Conservation (phyloP, 371 early-diverging fungal species). For the Phascolomyces articulosus region DNA sequence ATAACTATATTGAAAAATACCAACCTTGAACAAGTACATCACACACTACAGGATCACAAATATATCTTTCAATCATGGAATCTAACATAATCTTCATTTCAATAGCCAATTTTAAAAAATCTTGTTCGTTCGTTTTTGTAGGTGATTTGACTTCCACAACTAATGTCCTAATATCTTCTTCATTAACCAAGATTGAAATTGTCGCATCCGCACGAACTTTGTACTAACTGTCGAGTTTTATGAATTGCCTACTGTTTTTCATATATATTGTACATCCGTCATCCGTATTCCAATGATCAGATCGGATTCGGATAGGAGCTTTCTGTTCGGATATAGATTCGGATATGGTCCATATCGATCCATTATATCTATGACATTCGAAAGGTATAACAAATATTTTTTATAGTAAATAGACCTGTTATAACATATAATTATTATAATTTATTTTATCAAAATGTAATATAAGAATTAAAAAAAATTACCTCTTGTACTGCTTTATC, state of each 20-base stretch:
- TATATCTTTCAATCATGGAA: not conserved
- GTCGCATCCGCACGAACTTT: not conserved
- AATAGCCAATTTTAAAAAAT: conserved; percentile 1
- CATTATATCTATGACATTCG: too few species aligned
- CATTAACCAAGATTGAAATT: not conserved
- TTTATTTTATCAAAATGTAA: too few species aligned
- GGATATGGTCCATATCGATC: too few species aligned
- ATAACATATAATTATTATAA: too few species aligned
- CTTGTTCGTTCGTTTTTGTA: not conserved
- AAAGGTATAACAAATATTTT: too few species aligned
- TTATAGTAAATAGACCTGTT: too few species aligned
- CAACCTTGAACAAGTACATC: not conserved
- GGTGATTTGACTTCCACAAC: not conserved
- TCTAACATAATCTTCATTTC: not conserved
- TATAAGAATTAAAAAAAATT: too few species aligned
- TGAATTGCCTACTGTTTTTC: conserved; percentile 6
- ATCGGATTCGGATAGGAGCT: not conserved
- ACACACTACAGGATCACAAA: not conserved
- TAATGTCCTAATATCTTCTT: not conserved
- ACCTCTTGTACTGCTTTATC: too few species aligned
- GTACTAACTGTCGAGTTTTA: not conserved
- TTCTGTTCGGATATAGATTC: too few species aligned
- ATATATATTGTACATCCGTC: not conserved
- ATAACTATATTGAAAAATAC: not conserved
- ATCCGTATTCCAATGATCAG: not conserved